Conservation (phyloP, 371 early-diverging fungal genomes). For the Mucor racemosus region DNA sequence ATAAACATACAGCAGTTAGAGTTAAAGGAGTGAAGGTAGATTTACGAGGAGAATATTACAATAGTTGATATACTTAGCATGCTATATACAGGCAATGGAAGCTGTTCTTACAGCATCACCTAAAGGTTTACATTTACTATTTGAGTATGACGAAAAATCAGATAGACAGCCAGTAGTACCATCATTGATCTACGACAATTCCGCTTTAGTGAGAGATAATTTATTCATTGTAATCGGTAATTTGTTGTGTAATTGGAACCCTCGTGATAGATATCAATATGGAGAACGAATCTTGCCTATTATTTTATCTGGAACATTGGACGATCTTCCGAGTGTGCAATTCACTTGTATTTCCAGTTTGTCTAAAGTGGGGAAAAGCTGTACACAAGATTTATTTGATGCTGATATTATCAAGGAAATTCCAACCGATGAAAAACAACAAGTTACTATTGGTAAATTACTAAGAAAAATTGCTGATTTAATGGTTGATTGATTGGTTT, state of each 20-base stretch:
- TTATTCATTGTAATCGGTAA: conserved; percentile 19
- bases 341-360: conserved; percentile 22
- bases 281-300: conserved; percentile 35
- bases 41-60: no score
- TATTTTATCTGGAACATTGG: conserved; percentile 30
- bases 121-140: conserved; percentile 23
- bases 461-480: no score
- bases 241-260: conserved; percentile 31
- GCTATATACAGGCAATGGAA: conserved; percentile 14
- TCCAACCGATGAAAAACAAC: conserved; percentile 5
- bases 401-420: conserved; percentile 27
- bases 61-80: no score
- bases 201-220: conserved; percentile 33
- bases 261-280: conserved; percentile 36
- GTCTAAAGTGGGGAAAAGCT: conserved; percentile 19
- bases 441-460: conserved; percentile 13
- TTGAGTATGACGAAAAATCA: conserved; percentile 21
- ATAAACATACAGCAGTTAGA: conserved; percentile 37
- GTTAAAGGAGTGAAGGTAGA: conserved; percentile 37
- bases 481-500: background rate
- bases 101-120: conserved; percentile 21
- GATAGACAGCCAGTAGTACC: conserved; percentile 27
- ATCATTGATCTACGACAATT: conserved; percentile 29
- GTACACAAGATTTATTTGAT: conserved; percentile 33
- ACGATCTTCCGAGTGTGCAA: conserved; percentile 29